These are phyloP conservation scores for Podila horticola DNA, from an alignment of 192 early-diverging fungal species.

Conservation along the genomic window DNA sequence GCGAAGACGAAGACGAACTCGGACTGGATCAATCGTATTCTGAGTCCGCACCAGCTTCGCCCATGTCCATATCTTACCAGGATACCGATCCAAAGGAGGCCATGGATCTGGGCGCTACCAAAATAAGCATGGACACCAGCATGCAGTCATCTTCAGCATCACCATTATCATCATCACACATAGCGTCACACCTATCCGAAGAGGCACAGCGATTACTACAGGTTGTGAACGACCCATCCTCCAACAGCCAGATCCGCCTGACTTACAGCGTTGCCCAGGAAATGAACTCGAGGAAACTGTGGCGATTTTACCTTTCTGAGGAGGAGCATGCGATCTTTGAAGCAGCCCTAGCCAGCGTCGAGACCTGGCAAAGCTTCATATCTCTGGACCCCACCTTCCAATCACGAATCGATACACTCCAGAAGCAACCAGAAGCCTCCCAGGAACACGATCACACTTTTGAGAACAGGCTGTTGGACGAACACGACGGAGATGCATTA, in stretches of 20 bases:
- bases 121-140: neutral
- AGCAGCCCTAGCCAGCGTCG: slow-evolving; percentile 38
- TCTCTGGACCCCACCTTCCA: slow-evolving; percentile 36
- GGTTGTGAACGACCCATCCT: slow-evolving; percentile 29
- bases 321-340: slow-evolving; percentile 52
- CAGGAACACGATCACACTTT: neutral
- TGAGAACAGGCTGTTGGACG: too few relatives aligned
- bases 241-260: slow-evolving; percentile 31
- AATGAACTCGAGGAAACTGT: slow-evolving; percentile 46
- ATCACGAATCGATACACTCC: slow-evolving; percentile 14
- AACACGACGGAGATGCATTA: neutral
- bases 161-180: neutral
- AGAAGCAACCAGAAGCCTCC: slow-evolving; percentile 10
- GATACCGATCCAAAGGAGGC: neutral
- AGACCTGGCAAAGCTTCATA: slow-evolving; percentile 54
- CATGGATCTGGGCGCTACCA: neutral
- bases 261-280: slow-evolving; percentile 42
- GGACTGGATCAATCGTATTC: slow-evolving; percentile 12
- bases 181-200: neutral
- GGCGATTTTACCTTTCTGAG: slow-evolving; percentile 50
- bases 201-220: slow-evolving; percentile 29
- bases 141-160: neutral
- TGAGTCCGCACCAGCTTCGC: slow-evolving; percentile 14
- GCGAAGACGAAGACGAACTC: slow-evolving; percentile 14
- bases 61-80: slow-evolving; percentile 27